Percentiles rank a stretch among this genome's conserved stretches.
These are phyloP conservation scores for Pisolithus sp. DNA, from an alignment of 768 basidiomycete species.

Conservation along the genomic window DNA sequence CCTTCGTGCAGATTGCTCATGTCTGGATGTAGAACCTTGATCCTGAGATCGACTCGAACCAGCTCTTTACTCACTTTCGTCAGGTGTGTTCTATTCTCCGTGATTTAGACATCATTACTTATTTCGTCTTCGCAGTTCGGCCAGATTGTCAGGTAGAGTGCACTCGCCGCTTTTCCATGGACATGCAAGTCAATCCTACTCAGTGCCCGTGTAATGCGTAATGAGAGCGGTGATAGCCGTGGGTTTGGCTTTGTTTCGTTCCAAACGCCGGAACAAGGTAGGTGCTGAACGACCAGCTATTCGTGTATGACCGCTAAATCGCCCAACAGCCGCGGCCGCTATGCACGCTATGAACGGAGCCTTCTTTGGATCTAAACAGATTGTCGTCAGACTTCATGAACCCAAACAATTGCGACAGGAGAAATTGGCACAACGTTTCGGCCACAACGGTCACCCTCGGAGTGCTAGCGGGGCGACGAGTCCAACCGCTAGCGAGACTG, in stretches of 20 bases:
- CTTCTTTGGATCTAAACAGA: conserved; percentile 63
- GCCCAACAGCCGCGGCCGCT: conserved; percentile 55
- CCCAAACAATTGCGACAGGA: conserved; percentile 89
- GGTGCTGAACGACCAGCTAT: not conserved
- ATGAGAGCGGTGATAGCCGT: conserved; percentile 72
- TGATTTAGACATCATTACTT: conserved; percentile 5
- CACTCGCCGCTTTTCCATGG: not conserved
- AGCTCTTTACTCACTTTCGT: conserved; percentile 76
- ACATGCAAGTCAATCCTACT: not conserved
- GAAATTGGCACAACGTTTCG: conserved; percentile 79
- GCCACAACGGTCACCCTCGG: conserved; percentile 73
- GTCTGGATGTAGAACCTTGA: conserved; percentile 62
- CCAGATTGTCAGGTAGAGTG: conserved; percentile 75
- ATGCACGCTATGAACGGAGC: conserved; percentile 78
- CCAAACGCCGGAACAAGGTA: conserved; percentile 80
- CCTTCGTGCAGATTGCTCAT: not conserved
- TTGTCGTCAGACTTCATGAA: conserved; percentile 85
- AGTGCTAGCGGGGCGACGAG: conserved; percentile 80
- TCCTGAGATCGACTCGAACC: conserved; percentile 79
- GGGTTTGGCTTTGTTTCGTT: conserved; percentile 91
- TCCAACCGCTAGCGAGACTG: conserved; percentile 75
- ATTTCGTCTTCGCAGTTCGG: conserved; percentile 53
- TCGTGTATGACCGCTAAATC: not conserved
- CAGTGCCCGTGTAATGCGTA: conserved; percentile 90
- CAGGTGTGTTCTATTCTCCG: conserved; percentile 36